Base-by-base conservation (phyloP, 176 grass and related monocot species). In the Chrysopogon serrulatus region DNA sequence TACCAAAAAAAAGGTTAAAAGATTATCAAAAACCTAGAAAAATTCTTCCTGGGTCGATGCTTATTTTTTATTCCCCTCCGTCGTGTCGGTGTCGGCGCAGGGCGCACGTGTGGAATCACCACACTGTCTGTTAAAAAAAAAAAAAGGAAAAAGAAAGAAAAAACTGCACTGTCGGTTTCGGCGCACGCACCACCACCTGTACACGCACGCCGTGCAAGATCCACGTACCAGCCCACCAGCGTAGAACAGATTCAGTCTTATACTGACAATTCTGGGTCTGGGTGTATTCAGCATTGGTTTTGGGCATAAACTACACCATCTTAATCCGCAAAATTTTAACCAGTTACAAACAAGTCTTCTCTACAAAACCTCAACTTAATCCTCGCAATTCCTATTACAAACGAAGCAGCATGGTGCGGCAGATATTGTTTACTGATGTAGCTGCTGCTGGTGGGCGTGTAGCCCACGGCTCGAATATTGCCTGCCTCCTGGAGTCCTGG, bases 291-390 rank as follows among this genome's bases (percentile, higher is more conserved):
- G 26, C 43, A 48, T n/a, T 51, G 23, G 43, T 34, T 17, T 64
- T 37, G 15, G 41, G 30, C 23, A 49, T 80, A 67, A 80, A 27
- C 45, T 81, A 56, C 21, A 47, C 32, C 31, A 69, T 34, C 62
- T 68, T 81, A 48, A 68, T 37, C 79, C n/a, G 5, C 23, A 56
- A 81, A 69, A 69, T 54, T 68, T 54, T 54, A 54, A 24, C 78
- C n/a, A 71, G 61, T 82, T 41, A 71, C 35, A 70, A 67, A 54
- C 14, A 61, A n/a, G 19, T 67, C 37, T 37, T 60, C 36, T 59
- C 32, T 84, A 65, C 42, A 72, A 73, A 73, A 80, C 23, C 37
- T 18, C 5, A 15, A 24, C 8, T 80, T 73, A 47, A 48, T 80
- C 60, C 35, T 79, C 81, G 31, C 68, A 79, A 44, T 37, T 84